These are phyloP conservation scores for Xylariaceae sp. DNA, from an alignment of 2,329 filamentous ascomycete genomes.

Conservation along the genomic window DNA sequence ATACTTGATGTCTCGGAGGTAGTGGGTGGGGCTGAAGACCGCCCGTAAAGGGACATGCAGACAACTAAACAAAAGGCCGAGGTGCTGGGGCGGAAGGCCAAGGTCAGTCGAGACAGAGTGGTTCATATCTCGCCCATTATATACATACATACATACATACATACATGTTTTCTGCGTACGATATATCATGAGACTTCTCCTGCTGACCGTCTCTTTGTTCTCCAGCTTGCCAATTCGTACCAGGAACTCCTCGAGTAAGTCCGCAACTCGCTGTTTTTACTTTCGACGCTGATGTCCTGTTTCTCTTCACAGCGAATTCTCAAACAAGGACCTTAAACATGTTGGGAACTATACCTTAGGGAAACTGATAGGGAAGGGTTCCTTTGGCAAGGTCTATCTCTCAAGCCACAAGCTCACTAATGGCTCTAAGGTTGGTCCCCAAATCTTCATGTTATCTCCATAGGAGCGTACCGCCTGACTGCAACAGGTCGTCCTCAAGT, in stretches of 20 bases:
- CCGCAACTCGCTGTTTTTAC: background rate
- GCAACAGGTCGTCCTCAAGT: conserved; percentile 90
- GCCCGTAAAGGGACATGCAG: conserved; percentile 38
- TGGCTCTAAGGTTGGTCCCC: conserved; percentile 79
- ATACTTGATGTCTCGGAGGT: conserved; percentile 20
- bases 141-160: too few species aligned
- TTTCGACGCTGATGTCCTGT: conserved; percentile 11
- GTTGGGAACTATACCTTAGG: conserved; percentile 96
- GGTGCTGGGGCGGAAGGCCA: conserved; percentile 45
- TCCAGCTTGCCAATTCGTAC: conserved; percentile 92
- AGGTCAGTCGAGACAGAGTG: conserved; percentile 28
- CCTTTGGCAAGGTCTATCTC: conserved; percentile 97
- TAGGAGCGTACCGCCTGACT: conserved; percentile 15
- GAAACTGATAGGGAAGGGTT: conserved; percentile 92
- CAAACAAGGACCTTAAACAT: conserved; percentile 83
- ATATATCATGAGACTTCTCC: background rate
- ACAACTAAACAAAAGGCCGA: conserved; percentile 50
- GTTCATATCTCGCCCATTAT: too few species aligned
- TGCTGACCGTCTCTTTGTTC: conserved; percentile 18
- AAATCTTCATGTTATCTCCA: conserved; percentile 1
- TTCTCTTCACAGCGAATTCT: conserved; percentile 75
- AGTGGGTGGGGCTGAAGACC: conserved; percentile 25
- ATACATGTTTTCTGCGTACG: background rate
- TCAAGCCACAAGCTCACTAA: conserved; percentile 97
- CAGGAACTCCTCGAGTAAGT: conserved; percentile 91